A percentile compares a stretch with the other conserved stretches of the same genome.
phyloP scores from a whole-genome alignment of 1,284 basidiomycete genomes.

The Golubevia pallescens region DNA sequence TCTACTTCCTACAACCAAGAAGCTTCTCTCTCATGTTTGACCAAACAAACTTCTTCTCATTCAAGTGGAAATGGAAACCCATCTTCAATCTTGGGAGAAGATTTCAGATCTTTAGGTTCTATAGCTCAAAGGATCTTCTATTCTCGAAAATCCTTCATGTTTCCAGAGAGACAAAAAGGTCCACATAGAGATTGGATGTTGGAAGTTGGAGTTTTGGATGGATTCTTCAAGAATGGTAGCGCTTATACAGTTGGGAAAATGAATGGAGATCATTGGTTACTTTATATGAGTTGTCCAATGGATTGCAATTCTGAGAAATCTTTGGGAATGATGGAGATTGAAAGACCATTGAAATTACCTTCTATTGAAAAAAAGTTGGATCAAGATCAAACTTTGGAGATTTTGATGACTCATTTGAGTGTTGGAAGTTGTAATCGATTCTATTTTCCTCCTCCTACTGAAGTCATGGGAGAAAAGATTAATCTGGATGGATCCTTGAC shows the following conservation, averaged over 20 bases:
- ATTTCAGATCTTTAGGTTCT: constrained; percentile 26
- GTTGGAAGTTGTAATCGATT: constrained; percentile 78
- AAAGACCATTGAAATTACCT: constrained; percentile 33
- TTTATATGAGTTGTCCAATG: constrained; percentile 69
- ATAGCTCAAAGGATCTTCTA: constrained; percentile 73
- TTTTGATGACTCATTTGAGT: constrained; percentile 94
- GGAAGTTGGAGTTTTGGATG: constrained; percentile 89
- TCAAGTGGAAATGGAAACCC: not conserved
- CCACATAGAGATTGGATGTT: constrained; percentile 94
- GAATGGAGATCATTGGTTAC: constrained; percentile 98
- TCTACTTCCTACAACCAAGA: not conserved
- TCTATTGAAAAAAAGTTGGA: constrained; percentile 1
- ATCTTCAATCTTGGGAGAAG: constrained; percentile 4
- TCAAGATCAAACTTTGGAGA: constrained; percentile 92
- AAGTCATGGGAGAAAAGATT: too few relatives aligned
- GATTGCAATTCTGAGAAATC: not conserved
- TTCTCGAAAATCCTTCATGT: constrained; percentile 98
- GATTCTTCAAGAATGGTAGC: constrained; percentile 79
- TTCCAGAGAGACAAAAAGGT: constrained; percentile 91
- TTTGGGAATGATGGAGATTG: constrained; percentile 13
- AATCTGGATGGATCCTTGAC: too few relatives aligned
- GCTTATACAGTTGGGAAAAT: constrained; percentile 98
- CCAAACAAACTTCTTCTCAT: too few relatives aligned
- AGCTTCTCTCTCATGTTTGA: not conserved
- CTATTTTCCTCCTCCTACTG: constrained; percentile 69